A percentile compares a stretch with the other conserved stretches of the same genome.
phyloP scores from a whole-genome alignment of 2,329 filamentous ascomycete species.

The Penicillium sp. region DNA sequence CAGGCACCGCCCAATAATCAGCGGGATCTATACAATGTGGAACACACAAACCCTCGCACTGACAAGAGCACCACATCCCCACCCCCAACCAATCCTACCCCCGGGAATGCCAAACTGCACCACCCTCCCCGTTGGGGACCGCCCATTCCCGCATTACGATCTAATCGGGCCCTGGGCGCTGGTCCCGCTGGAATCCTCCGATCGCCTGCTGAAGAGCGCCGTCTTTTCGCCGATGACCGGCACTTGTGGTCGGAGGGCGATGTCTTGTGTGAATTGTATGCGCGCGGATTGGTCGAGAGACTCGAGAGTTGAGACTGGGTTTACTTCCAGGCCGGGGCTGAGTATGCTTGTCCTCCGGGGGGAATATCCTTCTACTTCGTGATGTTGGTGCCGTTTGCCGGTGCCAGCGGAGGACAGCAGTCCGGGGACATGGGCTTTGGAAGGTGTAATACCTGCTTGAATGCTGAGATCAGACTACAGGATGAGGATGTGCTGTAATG shows the following conservation, averaged over 20 bases:
- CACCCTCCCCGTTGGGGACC: conserved; percentile 7
- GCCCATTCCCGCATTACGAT: conserved; percentile 15
- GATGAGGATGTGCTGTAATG: background rate
- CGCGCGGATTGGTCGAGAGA: background rate
- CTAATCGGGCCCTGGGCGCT: conserved; percentile 3
- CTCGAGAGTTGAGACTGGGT: background rate
- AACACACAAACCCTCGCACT: background rate
- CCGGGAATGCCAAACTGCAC: conserved; percentile 21
- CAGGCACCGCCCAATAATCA: background rate
- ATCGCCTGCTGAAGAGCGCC: conserved; percentile 5
- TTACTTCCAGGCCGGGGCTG: background rate
- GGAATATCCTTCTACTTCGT: background rate
- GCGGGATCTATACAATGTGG: background rate
- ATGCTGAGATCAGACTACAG: background rate
- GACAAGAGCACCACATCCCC: background rate
- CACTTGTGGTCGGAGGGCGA: conserved; percentile 13
- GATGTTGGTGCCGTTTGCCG: conserved; percentile 4
- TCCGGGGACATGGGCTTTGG: conserved; percentile 3
- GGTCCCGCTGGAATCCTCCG: conserved; percentile 25
- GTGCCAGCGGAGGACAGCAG: conserved; percentile 18
- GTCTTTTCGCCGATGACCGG: conserved; percentile 33
- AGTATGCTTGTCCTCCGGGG: conserved; percentile 2
- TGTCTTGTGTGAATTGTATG: background rate
- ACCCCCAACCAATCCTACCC: conserved; percentile 20
- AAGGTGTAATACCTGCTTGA: background rate